Conservation (phyloP, 768 basidiomycete genomes). For the Gelatoporia subvermispora region DNA sequence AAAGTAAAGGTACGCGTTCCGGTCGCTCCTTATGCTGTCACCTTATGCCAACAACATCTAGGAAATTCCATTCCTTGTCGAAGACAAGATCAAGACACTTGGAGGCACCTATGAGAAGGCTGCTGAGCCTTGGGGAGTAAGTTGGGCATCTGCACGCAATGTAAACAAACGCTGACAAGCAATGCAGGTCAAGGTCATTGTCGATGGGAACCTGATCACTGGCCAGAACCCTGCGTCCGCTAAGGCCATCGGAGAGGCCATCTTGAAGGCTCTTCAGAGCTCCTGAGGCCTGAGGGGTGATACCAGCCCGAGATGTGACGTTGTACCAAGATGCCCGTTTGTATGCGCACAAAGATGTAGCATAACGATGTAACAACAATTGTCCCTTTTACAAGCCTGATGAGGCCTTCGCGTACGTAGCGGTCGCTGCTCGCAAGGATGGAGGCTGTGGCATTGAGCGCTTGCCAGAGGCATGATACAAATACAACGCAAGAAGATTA, state of each 20-base stretch:
- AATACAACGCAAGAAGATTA: slow-evolving; percentile 16
- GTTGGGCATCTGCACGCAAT: slow-evolving; percentile 18
- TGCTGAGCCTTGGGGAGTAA: slow-evolving; percentile 49
- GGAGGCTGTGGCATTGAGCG: not conserved
- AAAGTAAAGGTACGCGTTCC: slow-evolving; percentile 36
- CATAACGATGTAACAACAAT: too few species aligned
- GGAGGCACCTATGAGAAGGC: slow-evolving; percentile 68
- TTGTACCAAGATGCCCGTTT: not conserved
- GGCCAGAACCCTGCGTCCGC: slow-evolving; percentile 77
- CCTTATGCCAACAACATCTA: slow-evolving; percentile 13
- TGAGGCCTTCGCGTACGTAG: not conserved
- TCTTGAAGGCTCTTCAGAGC: slow-evolving; percentile 45
- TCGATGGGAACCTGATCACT: slow-evolving; percentile 56
- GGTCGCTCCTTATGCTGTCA: not conserved
- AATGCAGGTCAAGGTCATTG: slow-evolving; percentile 40
- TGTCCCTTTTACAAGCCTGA: not conserved
- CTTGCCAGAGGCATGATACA: slow-evolving; percentile 12
- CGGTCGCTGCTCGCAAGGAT: too few species aligned
- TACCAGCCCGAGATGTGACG: not conserved
- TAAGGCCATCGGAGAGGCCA: slow-evolving; percentile 46
- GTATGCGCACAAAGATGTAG: too few species aligned
- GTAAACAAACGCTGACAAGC: not conserved
- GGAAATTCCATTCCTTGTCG: slow-evolving; percentile 69
- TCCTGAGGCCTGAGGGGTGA: not conserved
- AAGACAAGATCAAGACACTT: slow-evolving; percentile 55